These are phyloP conservation scores for Hirsutella minnesotensis DNA, from an alignment of 2,329 filamentous ascomycete genomes.

Conservation along the genomic window DNA sequence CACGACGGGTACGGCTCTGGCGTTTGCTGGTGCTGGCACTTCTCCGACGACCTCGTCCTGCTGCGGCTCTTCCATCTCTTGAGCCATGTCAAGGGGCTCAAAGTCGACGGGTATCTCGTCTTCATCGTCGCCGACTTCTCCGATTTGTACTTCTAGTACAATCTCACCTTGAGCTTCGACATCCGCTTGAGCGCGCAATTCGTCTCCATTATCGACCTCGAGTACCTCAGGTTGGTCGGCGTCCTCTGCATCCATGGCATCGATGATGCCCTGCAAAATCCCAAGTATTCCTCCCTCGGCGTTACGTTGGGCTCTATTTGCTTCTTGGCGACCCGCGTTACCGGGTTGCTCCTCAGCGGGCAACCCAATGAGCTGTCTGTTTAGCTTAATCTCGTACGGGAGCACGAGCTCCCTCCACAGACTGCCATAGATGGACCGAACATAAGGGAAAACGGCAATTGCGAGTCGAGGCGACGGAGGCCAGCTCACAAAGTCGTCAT, in stretches of 20 bases:
- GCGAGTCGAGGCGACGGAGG: conserved; percentile 40
- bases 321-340: conserved; percentile 9
- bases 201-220: background rate
- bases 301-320: conserved; percentile 10
- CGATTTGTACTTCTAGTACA: background rate
- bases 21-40: background rate
- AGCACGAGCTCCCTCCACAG: conserved; percentile 34
- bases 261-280: conserved; percentile 23
- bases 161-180: conserved; percentile 8
- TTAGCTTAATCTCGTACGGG: conserved; percentile 35
- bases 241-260: conserved; percentile 23
- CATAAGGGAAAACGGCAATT: conserved; percentile 36
- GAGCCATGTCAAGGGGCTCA: background rate
- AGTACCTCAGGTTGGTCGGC: conserved; percentile 14
- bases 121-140: background rate
- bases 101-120: conserved; percentile 1
- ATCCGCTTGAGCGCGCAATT: conserved; percentile 4
- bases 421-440: conserved; percentile 31
- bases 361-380: conserved; percentile 31
- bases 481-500: conserved; percentile 36
- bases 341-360: conserved; percentile 15
- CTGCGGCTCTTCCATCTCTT: background rate
- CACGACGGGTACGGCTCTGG: background rate
- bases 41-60: background rate
- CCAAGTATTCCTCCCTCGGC: conserved; percentile 20